Evolutionary conservation across 129 eudicot genomes (phyloP).

Genomic region (Scalesia atractyloides): DNA sequence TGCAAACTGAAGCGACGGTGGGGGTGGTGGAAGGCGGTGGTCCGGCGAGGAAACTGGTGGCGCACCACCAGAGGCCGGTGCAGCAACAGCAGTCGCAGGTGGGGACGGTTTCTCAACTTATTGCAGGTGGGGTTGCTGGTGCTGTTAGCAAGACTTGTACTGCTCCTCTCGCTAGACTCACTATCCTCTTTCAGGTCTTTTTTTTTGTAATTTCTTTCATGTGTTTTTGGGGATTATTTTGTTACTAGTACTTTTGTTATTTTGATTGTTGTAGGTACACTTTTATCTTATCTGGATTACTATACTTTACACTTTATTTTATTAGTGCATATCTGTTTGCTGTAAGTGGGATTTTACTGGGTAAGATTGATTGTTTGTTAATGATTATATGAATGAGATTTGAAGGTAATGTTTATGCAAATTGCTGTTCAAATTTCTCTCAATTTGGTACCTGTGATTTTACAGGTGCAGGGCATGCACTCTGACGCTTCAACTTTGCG

Average conservation of each 20-base stretch:
- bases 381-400: background rate
- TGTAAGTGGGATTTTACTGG: background rate
- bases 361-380: constrained; percentile 1
- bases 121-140: constrained; percentile 97
- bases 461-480: constrained; percentile 94
- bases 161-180: constrained; percentile 98
- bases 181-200: constrained; percentile 83
- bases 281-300: no score
- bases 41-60: constrained; percentile 51
- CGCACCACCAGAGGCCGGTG: constrained; percentile 44
- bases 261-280: no score
- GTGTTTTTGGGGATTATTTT: no score
- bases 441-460: constrained; percentile 6
- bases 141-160: constrained; percentile 93
- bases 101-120: constrained; percentile 69
- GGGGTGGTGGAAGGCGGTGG: constrained; percentile 71
- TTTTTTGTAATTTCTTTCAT: background rate
- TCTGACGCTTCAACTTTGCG: constrained; percentile 66
- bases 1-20: constrained; percentile 89
- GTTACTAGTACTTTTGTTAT: no score
- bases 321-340: no score
- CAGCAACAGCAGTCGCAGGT: constrained; percentile 64
- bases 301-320: no score
- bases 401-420: background rate
- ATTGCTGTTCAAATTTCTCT: background rate